Evolutionary conservation across 805 yeast genomes (phyloP).

Genomic region (Saturnispora galanensis): DNA sequence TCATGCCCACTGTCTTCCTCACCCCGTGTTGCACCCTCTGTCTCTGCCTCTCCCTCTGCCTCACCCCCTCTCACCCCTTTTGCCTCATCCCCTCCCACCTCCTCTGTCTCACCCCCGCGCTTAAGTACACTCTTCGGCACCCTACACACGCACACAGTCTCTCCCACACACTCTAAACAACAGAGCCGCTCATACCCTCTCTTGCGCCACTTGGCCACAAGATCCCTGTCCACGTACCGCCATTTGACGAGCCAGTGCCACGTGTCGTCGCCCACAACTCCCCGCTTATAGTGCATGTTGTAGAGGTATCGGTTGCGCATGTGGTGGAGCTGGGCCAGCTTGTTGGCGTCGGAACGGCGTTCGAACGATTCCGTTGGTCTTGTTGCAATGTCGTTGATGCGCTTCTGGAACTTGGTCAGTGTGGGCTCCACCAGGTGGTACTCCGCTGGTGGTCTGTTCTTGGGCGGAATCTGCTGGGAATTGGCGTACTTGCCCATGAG

Average conservation of each 20-base stretch:
- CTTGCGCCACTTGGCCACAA: constrained; percentile 60
- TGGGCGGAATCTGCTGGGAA: constrained; percentile 1
- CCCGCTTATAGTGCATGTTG: constrained; percentile 60
- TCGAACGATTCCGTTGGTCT: constrained; percentile 31
- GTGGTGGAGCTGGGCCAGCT: constrained; percentile 58
- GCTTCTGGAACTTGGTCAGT: constrained; percentile 44
- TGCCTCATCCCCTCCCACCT: constrained; percentile 25
- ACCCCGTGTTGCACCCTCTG: constrained; percentile 23
- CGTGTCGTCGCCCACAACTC: constrained; percentile 54
- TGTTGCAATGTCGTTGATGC: constrained; percentile 37
- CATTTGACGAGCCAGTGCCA: constrained; percentile 68
- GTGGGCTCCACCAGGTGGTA: constrained; percentile 62
- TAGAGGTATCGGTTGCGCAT: constrained; percentile 70
- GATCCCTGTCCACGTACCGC: constrained; percentile 52
- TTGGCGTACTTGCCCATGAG: constrained; percentile 1
- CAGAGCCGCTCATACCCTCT: constrained; percentile 78
- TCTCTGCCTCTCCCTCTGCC: too few relatives aligned
- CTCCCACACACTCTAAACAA: constrained; percentile 72
- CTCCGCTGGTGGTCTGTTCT: constrained; percentile 61
- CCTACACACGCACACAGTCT: constrained; percentile 72
- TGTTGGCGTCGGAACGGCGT: constrained; percentile 56
- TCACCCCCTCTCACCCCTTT: constrained; percentile 34
- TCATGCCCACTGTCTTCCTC: constrained; percentile 10
- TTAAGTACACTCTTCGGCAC: constrained; percentile 52
- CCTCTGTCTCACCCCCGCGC: constrained; percentile 23